Base-by-base conservation (phyloP, 2,329 filamentous ascomycete species). In the Westerdykella aurantiaca region DNA sequence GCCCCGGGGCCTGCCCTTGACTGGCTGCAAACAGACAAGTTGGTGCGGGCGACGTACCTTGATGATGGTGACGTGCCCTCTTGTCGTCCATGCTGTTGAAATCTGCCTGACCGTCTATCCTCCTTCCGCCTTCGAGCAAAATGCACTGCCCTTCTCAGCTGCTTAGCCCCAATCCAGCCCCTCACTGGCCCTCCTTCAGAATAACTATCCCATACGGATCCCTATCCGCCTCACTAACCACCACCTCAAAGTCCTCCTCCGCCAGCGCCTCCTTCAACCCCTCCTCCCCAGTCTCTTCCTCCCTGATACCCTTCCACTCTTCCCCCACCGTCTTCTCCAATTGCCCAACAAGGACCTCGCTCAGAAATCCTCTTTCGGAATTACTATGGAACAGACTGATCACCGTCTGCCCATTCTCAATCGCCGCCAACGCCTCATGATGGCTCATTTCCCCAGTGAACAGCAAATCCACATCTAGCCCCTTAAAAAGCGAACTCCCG, bases 381-480 rank as follows among this genome's bases (percentile, higher is more conserved):
- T 97, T 97, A 56, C 86, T 91, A 66, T 98, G 93, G 58, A 95
- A 95, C 38, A 95, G 76, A 34, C 84, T 85, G 41, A 97, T 79
- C 1, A 97, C 86, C 43, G 82, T 85, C 50, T 83, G 83, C 1
- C 90, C 90, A 46, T 83, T 79, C 72, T 96, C 90, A 22, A 86
- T 88, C 1, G 89, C 88, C 33, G 86, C 81, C 45, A 98, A 77
- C 3, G 91, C 89, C 51, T 93, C 88, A 64, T 98, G 93, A 64
- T 98, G 93, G 58, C 81, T 86, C 74, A 97, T 80, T 71, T 98
- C 93, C 1, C 93, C 93, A 0, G 88, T 97, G 55, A 98, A 86
- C 4, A 94, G 69, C 33, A 97, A 67, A 59, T 96, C 88, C 0
- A 89, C 88, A 34, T 75, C 69, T 7, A 82, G 72, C 34, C 77